A percentile compares a stretch with the other conserved stretches of the same genome.
These are phyloP conservation scores for Eutrema yunnanense DNA, from an alignment of 345 rosid species.

Conservation along the genomic window DNA sequence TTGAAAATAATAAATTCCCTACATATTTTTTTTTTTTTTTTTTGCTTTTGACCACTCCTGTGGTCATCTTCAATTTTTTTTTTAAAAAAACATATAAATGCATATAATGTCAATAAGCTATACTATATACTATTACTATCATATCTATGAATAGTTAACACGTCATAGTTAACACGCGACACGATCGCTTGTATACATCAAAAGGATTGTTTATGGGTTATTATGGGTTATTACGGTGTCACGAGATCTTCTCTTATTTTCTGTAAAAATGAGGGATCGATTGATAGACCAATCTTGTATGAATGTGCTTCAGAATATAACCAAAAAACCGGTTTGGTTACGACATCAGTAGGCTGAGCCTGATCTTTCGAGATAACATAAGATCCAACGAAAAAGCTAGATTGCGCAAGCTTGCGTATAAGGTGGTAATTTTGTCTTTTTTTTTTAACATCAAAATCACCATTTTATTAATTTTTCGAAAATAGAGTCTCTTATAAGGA, in stretches of 20 bases:
- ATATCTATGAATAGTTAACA: neutral
- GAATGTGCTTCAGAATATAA: neutral
- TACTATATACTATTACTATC: neutral
- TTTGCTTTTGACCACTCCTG: neutral
- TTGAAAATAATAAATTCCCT: slow-evolving; percentile 12
- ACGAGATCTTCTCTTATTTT: neutral
- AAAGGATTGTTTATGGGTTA: no score
- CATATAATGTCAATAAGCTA: neutral
- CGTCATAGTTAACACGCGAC: neutral
- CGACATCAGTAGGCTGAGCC: neutral
- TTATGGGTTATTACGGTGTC: neutral
- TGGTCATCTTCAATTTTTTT: neutral
- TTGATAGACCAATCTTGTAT: neutral
- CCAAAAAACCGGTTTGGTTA: neutral
- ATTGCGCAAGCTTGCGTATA: neutral
- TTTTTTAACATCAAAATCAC: no score
- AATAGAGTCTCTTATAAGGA: no score
- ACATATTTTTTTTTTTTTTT: neutral
- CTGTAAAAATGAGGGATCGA: neutral
- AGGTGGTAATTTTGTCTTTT: no score
- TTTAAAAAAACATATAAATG: neutral
- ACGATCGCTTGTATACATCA: neutral
- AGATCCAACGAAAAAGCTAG: no score
- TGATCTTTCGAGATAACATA: neutral
- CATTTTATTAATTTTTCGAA: no score